Conservation (phyloP, 208 protist species). For the Crithidia expoeki region DNA sequence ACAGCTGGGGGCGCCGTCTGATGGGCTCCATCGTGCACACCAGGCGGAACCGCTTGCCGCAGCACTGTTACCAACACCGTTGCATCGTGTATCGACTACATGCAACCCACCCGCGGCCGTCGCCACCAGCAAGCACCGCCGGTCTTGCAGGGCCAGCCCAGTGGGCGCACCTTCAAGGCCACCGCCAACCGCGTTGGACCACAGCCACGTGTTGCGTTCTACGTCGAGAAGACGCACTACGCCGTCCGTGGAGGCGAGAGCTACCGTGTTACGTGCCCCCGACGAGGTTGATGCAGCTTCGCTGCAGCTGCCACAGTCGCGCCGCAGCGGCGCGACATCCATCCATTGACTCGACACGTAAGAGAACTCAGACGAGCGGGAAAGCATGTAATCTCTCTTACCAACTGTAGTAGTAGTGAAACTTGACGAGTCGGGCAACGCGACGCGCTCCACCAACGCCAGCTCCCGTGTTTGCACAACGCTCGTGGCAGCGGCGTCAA, state of each 20-base stretch:
- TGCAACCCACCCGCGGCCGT: constrained; percentile 44
- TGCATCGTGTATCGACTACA: constrained; percentile 33
- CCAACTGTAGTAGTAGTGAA: too few species aligned
- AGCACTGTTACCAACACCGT: not conserved
- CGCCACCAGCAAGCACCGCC: constrained; percentile 40
- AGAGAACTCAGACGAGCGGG: not conserved
- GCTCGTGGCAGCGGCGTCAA: not conserved
- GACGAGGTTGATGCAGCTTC: not conserved
- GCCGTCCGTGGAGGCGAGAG: constrained; percentile 58
- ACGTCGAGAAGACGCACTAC: constrained; percentile 45
- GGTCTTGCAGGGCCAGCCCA: constrained; percentile 28
- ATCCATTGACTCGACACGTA: constrained; percentile 41
- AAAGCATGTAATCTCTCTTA: too few species aligned
- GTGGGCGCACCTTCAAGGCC: constrained; percentile 38
- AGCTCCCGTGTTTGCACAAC: constrained; percentile 13
- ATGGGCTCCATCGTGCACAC: constrained; percentile 27
- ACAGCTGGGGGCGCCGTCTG: constrained; percentile 45
- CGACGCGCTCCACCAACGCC: constrained; percentile 30
- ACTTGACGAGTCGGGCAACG: not conserved
- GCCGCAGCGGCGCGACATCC: not conserved
- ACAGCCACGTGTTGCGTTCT: constrained; percentile 34
- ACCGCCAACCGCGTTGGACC: constrained; percentile 2
- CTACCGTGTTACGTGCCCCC: constrained; percentile 14
- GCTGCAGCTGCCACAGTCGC: not conserved
- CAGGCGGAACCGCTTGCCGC: constrained; percentile 34